Percentiles rank a stretch among this genome's conserved stretches.
Evolutionary conservation across 2,329 filamentous ascomycete species (phyloP).

Genomic region (Trichophyton verrucosum): DNA sequence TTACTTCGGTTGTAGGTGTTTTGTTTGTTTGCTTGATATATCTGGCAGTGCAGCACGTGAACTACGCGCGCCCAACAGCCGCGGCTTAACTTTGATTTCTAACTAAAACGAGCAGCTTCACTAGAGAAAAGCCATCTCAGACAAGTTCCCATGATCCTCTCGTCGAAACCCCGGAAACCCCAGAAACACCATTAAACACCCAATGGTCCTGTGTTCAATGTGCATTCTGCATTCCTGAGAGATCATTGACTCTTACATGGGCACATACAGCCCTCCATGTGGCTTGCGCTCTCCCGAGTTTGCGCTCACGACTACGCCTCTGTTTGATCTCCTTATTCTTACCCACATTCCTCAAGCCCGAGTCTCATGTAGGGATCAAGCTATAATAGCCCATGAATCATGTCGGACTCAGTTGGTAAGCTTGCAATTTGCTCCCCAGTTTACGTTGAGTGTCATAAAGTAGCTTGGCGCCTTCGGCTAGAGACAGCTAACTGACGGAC

Average conservation of each 20-base stretch:
- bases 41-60: slow-evolving; percentile 1
- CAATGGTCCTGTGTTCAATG: neutral
- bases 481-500: neutral
- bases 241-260: neutral
- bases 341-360: neutral
- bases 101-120: neutral
- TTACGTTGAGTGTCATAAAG: slow-evolving; percentile 46
- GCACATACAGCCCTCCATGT: neutral
- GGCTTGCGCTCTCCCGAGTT: neutral
- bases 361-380: slow-evolving; percentile 1
- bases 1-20: neutral
- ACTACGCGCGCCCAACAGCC: slow-evolving; percentile 1
- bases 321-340: neutral
- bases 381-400: slow-evolving; percentile 16
- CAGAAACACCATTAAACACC: neutral
- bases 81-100: neutral
- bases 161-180: neutral
- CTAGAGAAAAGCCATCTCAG: neutral
- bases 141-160: neutral
- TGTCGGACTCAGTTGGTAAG: slow-evolving; percentile 38
- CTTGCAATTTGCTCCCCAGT: slow-evolving; percentile 67
- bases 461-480: neutral
- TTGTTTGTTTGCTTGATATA: neutral
- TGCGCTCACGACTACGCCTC: neutral
- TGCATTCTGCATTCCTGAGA: neutral